Percentiles rank a stretch among this genome's conserved stretches.
These are phyloP conservation scores for Neospermospora avenae DNA, from an alignment of 2,329 filamentous ascomycete species.

Conservation along the genomic window DNA sequence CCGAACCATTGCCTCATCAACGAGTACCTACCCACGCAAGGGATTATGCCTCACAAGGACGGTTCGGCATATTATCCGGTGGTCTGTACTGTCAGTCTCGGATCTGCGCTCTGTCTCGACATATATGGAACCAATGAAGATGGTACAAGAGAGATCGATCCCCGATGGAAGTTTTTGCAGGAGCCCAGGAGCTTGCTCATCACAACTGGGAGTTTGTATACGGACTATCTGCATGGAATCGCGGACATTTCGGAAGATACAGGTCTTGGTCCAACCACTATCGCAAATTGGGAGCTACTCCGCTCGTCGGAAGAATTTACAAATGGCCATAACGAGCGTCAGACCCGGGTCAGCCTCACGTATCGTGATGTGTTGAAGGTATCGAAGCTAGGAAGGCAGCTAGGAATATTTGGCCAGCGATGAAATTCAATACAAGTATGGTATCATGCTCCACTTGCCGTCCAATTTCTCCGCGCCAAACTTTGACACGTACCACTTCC, in stretches of 20 bases:
- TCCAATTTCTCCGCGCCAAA: conserved; percentile 66
- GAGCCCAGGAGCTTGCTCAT: conserved; percentile 79
- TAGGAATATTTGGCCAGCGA: conserved; percentile 48
- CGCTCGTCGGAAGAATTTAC: conserved; percentile 45
- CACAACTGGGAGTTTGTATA: conserved; percentile 67
- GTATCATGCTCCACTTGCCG: conserved; percentile 73
- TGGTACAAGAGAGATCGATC: conserved; percentile 51
- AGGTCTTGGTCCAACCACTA: conserved; percentile 54
- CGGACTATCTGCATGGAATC: conserved; percentile 72
- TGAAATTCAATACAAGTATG: conserved; percentile 54
- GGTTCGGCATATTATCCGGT: conserved; percentile 82
- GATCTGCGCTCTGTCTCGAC: conserved; percentile 73
- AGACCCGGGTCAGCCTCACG: conserved; percentile 68
- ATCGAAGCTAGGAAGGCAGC: conserved; percentile 66
- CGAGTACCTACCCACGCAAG: conserved; percentile 81
- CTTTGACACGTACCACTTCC: conserved; percentile 72
- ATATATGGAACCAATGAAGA: conserved; percentile 64
- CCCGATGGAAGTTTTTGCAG: conserved; percentile 64
- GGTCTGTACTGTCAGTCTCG: conserved; percentile 87
- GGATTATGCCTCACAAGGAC: conserved; percentile 98
- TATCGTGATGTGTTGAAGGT: conserved; percentile 86
- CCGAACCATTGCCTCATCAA: conserved; percentile 95
- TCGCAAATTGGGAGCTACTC: conserved; percentile 72
- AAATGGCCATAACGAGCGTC: conserved; percentile 54
- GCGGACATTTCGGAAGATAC: conserved; percentile 63